phyloP scores from a whole-genome alignment of 768 basidiomycete species.

The Hemileccinum impolitum region DNA sequence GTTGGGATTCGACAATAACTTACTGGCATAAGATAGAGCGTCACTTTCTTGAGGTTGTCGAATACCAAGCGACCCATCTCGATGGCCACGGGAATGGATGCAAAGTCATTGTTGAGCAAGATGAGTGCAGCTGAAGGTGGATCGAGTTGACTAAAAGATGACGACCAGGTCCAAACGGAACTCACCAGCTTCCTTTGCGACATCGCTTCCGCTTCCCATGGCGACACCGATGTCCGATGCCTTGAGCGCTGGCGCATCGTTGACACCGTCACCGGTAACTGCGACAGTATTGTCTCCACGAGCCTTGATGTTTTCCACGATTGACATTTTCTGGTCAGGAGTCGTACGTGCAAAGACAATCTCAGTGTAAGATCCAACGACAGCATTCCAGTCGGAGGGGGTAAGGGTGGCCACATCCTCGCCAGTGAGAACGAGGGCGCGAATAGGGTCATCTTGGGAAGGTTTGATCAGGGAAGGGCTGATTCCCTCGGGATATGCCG shows the following conservation, averaged over 20 bases:
- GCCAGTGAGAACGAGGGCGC: conserved; percentile 42
- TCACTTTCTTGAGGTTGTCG: conserved; percentile 55
- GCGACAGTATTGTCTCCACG: conserved; percentile 49
- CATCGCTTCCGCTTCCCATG: conserved; percentile 47
- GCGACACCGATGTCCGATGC: conserved; percentile 55
- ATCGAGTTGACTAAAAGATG: neutral
- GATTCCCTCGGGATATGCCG: conserved; percentile 16
- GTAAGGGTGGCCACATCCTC: conserved; percentile 40
- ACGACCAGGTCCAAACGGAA: neutral
- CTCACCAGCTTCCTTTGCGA: conserved; percentile 54
- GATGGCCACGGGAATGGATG: conserved; percentile 55
- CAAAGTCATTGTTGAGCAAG: conserved; percentile 56
- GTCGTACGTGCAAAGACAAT: conserved; percentile 54
- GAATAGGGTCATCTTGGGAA: conserved; percentile 34
- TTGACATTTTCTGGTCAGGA: conserved; percentile 55
- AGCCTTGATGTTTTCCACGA: conserved; percentile 50
- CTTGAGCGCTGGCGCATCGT: conserved; percentile 50
- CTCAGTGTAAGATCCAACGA: conserved; percentile 37
- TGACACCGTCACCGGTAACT: conserved; percentile 56
- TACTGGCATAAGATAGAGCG: conserved; percentile 44
- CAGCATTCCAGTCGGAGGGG: conserved; percentile 37
- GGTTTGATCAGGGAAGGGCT: conserved; percentile 32
- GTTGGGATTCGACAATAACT: conserved; percentile 1
- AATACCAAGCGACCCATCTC: conserved; percentile 58
- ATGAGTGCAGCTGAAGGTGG: conserved; percentile 39